A percentile compares a stretch with the other conserved stretches of the same genome.
These are phyloP conservation scores for Carex littledalei DNA, from an alignment of 176 grass and related monocot species.

Conservation along the genomic window DNA sequence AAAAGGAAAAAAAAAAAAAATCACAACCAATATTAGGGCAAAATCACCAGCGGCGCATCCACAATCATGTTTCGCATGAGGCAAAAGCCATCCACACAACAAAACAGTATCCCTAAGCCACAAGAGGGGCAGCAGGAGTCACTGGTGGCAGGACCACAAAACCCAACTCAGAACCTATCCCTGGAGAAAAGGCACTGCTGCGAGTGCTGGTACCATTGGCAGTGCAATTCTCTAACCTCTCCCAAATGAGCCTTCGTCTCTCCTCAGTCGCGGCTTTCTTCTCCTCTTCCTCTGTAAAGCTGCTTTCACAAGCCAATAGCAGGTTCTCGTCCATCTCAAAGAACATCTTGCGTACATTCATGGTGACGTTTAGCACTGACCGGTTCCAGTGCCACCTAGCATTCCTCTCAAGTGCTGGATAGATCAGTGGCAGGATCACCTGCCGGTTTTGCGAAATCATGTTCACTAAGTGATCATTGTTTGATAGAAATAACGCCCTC, in stretches of 20 bases:
- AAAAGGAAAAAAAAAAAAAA: not conserved
- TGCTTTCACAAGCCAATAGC: slow-evolving; percentile 62
- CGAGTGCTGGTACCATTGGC: not conserved
- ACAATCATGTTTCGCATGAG: slow-evolving; percentile 7
- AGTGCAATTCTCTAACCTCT: slow-evolving; percentile 54
- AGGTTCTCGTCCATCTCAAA: slow-evolving; percentile 84
- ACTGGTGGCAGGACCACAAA: slow-evolving; percentile 41
- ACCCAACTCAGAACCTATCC: slow-evolving; percentile 33
- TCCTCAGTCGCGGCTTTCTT: slow-evolving; percentile 40
- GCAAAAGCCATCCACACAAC: slow-evolving; percentile 6
- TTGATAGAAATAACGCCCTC: slow-evolving; percentile 90
- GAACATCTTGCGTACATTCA: slow-evolving; percentile 89
- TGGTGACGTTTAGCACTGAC: slow-evolving; percentile 73
- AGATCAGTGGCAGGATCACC: slow-evolving; percentile 68
- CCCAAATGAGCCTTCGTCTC: slow-evolving; percentile 71
- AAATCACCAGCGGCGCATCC: not conserved
- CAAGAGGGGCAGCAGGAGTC: slow-evolving; percentile 41
- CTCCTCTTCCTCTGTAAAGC: slow-evolving; percentile 76
- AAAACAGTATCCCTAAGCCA: slow-evolving; percentile 51
- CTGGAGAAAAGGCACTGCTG: slow-evolving; percentile 25
- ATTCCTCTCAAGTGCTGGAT: slow-evolving; percentile 85
- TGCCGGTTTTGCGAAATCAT: slow-evolving; percentile 89
- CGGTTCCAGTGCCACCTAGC: slow-evolving; percentile 87
- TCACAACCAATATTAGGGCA: not conserved
- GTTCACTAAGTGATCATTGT: slow-evolving; percentile 83